Base-by-base conservation (phyloP, 345 rosid genomes). In the Draba incana region DNA sequence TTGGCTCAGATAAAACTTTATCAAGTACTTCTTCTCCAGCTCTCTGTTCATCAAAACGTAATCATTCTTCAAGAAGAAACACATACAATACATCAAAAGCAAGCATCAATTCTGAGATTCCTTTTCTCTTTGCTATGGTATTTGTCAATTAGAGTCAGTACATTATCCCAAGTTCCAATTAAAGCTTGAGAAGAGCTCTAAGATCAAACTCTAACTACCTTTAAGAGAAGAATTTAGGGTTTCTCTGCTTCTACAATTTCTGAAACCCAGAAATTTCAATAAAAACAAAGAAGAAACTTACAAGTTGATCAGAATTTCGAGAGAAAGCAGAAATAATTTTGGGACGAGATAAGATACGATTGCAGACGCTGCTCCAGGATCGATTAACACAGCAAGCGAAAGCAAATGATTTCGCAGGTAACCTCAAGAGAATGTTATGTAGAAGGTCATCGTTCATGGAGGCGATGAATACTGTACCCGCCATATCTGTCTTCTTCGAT, bases 1-100 rank as follows among this genome's bases (percentile, higher is more conserved):
- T 84, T 0, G 96, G 92, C 70, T 82, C 66, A 2, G 85, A 77
- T 8, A 89, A 80, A 59, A 80, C 88, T 77, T 86, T 80, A 10
- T 84, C 90, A 49, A 85, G 51, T 42, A 84, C 88, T 78, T 89
- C 90, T 51, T 70, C 65, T 56, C 78, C 65, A 53, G 90, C 96
- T 60, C 54, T 71, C 90, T 89, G 54, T 50, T 45, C n/a, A 54
- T 30, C 69, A 64, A 16, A 51, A 42, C 1, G 27, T 25, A 33
- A 39, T 44, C 62, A 60, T 10, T 31, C 8, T 23, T 31, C 8
- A 4, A 14, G 46, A 41, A 27, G 5, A 28, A 57, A 16, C 20
- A 50, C 62, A 28, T 35, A 51, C 41, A 35, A 65, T 2, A 44
- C 12, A 27, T 31, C 16, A 56, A 45, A 45, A 10, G 11, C 16